Percentiles rank a stretch among this genome's conserved stretches.
phyloP scores from a whole-genome alignment of 73 alveolate genomes.

The Blepharisma stoltei region DNA sequence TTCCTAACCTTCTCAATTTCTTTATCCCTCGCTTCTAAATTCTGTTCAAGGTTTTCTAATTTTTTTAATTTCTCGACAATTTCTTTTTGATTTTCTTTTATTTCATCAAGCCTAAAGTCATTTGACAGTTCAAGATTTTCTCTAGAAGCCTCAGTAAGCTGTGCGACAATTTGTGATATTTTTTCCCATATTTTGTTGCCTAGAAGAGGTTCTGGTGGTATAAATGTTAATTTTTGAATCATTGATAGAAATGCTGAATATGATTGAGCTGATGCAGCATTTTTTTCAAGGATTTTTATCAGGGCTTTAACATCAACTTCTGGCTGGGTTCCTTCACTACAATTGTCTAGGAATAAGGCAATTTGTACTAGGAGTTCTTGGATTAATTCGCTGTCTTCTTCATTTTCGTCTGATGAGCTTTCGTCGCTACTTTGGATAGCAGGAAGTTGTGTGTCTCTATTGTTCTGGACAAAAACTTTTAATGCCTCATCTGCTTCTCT shows the following conservation, averaged over 20 bases:
- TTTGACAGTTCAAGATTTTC: background rate
- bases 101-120: constrained; percentile 14
- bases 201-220: background rate
- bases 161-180: background rate
- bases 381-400: background rate
- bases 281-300: constrained; percentile 4
- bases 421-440: background rate
- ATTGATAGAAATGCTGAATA: background rate
- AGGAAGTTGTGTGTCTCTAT: background rate
- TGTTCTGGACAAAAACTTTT: background rate
- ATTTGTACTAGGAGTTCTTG: constrained; percentile 11
- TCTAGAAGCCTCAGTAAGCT: background rate
- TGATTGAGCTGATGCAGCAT: background rate
- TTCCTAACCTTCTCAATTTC: constrained; percentile 26
- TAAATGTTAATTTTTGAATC: background rate
- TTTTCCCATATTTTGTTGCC: background rate
- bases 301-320: background rate
- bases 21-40: constrained; percentile 15
- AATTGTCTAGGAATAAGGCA: background rate
- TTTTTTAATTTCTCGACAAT: background rate
- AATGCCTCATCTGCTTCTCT: constrained; percentile 20
- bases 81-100: constrained; percentile 12
- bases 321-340: background rate
- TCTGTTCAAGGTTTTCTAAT: constrained; percentile 24
- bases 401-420: background rate